Conservation (phyloP, 2,329 filamentous ascomycete species). For the Ceratocystis albifundus region DNA sequence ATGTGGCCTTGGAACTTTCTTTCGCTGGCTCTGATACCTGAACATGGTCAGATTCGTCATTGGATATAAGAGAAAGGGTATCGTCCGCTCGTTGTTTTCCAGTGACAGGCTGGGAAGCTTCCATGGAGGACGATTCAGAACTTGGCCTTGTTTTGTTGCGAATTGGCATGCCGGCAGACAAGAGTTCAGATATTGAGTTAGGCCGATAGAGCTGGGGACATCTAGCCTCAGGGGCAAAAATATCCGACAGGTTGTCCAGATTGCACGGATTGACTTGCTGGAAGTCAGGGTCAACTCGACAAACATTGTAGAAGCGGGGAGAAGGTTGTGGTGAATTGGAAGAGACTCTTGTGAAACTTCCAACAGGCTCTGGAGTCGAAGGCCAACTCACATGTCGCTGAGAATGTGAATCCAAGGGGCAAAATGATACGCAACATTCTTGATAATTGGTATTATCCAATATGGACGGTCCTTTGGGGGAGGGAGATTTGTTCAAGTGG, state of each 20-base stretch:
- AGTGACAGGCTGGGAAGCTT: neutral
- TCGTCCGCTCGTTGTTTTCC: neutral
- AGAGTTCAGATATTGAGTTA: constrained; percentile 12
- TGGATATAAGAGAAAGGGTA: neutral
- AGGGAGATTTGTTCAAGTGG: neutral
- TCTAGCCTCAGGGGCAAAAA: constrained; percentile 9
- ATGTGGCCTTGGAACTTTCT: neutral
- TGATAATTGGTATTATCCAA: neutral
- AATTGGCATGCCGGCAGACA: constrained; percentile 11
- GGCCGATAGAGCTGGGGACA: neutral
- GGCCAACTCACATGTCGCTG: neutral
- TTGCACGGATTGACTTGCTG: neutral
- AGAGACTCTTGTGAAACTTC: neutral
- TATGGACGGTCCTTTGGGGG: neutral
- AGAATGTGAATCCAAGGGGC: neutral
- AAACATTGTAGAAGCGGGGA: constrained; percentile 10
- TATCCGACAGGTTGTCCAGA: neutral
- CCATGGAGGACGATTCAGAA: neutral
- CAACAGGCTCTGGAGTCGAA: constrained; percentile 2
- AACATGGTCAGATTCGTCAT: neutral
- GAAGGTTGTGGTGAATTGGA: neutral
- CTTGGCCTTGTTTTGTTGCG: neutral
- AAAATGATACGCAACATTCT: neutral
- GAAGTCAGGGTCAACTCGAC: neutral
- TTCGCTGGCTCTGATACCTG: neutral